Percentiles rank a stretch among this genome's conserved stretches.
Evolutionary conservation across 129 eudicot species (phyloP).

Genomic region (Kitagawia praeruptora): DNA sequence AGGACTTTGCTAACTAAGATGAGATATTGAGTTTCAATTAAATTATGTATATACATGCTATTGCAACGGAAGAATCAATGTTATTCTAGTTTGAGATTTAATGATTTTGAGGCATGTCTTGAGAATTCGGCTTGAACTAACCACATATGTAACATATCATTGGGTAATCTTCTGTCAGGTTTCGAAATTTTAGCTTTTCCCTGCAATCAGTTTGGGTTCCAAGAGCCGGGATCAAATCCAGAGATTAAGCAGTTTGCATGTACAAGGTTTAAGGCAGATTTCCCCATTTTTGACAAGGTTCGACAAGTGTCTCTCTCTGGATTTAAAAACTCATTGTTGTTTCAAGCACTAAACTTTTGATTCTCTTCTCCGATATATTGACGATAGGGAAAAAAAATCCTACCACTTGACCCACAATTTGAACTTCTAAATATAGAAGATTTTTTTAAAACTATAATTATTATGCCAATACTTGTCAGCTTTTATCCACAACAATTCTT

Average conservation of each 20-base stretch:
- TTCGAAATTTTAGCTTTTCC: constrained; percentile 89
- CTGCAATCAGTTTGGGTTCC: constrained; percentile 89
- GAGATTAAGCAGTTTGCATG: constrained; percentile 83
- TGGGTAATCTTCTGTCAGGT: constrained; percentile 38
- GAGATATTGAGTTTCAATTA: not conserved
- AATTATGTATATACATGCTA: not conserved
- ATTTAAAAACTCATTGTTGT: too few species aligned
- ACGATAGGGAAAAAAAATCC: not conserved
- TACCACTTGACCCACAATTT: not conserved
- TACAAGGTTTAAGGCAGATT: constrained; percentile 83
- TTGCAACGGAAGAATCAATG: not conserved
- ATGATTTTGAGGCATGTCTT: not conserved
- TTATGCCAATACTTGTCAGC: not conserved
- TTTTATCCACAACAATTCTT: not conserved
- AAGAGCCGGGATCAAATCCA: constrained; percentile 87
- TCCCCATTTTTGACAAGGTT: constrained; percentile 93
- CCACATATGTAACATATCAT: not conserved
- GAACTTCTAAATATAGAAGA: not conserved
- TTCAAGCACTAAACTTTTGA: too few species aligned
- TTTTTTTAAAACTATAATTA: not conserved
- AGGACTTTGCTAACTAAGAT: not conserved
- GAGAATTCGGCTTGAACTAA: not conserved
- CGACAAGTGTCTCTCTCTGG: not conserved
- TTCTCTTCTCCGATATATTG: not conserved
- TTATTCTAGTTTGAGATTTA: not conserved